These are phyloP conservation scores for Amauroascus niger DNA, from an alignment of 2,329 filamentous ascomycete species.

Conservation along the genomic window DNA sequence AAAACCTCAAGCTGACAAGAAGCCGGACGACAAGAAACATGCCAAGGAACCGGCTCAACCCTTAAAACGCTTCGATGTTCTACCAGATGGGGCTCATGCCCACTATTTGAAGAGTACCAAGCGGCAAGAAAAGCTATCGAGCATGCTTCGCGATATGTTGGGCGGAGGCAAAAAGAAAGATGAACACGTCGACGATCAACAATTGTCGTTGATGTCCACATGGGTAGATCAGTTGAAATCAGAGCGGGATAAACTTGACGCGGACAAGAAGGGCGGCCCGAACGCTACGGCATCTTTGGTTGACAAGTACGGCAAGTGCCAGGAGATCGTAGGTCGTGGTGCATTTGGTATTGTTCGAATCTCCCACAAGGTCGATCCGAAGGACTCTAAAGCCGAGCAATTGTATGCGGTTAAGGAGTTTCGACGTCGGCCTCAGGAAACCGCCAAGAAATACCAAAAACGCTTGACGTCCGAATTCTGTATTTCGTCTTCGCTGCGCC, in stretches of 20 bases:
- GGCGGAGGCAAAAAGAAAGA: conserved; percentile 70
- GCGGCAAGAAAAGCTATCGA: conserved; percentile 86
- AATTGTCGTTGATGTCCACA: conserved; percentile 83
- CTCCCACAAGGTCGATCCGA: conserved; percentile 86
- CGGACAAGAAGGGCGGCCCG: conserved; percentile 66
- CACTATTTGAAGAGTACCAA: conserved; percentile 83
- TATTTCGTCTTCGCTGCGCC: conserved; percentile 90
- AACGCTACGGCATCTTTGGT: conserved; percentile 70
- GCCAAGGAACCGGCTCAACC: conserved; percentile 26
- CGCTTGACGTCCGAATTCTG: conserved; percentile 95
- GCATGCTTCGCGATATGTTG: conserved; percentile 80
- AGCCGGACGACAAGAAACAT: conserved; percentile 22
- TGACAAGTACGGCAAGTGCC: conserved; percentile 97
- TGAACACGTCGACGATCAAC: conserved; percentile 51
- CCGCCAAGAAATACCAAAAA: conserved; percentile 95
- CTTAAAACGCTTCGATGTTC: conserved; percentile 47
- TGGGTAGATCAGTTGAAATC: conserved; percentile 92
- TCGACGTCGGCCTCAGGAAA: conserved; percentile 84
- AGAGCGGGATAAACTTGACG: conserved; percentile 66
- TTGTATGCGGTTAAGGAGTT: conserved; percentile 98
- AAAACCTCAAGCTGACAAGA: conserved; percentile 26
- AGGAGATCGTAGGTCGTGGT: conserved; percentile 89
- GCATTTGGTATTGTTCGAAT: conserved; percentile 97
- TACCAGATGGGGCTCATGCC: conserved; percentile 63
- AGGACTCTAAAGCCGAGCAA: conserved; percentile 67